phyloP scores from a whole-genome alignment of 495 filamentous ascomycete genomes.

The Aspergillus diversus region DNA sequence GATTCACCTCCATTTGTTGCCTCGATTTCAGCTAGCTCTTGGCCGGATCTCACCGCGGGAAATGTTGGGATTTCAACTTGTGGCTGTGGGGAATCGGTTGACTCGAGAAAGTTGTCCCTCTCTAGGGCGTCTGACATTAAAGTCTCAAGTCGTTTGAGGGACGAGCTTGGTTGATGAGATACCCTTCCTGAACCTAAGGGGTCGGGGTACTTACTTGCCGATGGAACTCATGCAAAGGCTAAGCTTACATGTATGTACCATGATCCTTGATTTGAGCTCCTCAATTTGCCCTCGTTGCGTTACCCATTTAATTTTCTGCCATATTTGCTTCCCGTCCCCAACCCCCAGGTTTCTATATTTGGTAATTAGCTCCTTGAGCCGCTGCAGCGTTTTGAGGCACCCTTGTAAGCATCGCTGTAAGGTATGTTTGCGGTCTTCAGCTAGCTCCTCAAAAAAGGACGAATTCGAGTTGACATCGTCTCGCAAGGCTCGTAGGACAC shows the following conservation, averaged over 20 bases:
- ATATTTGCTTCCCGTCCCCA: conserved; percentile 36
- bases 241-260: conserved; percentile 40
- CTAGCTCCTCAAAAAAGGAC: conserved; percentile 33
- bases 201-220: conserved; percentile 33
- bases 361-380: conserved; percentile 32
- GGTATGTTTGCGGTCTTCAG: conserved; percentile 28
- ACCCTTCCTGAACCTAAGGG: not conserved
- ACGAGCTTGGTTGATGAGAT: conserved; percentile 29
- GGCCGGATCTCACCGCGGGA: not conserved
- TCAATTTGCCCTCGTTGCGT: conserved; percentile 38
- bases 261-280: conserved; percentile 40
- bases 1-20: conserved; percentile 6
- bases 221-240: conserved; percentile 43
- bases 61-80: not conserved
- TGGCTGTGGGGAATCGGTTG: conserved; percentile 5
- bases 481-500: conserved; percentile 31
- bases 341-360: conserved; percentile 33
- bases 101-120: conserved; percentile 23
- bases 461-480: conserved; percentile 36
- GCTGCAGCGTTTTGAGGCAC: conserved; percentile 34
- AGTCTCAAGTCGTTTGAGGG: conserved; percentile 32
- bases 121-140: conserved; percentile 32
- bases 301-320: conserved; percentile 42
- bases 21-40: not conserved
- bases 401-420: conserved; percentile 35